phyloP scores from a whole-genome alignment of 1,139 yeast species.

The Suhomyces panamericanus region DNA sequence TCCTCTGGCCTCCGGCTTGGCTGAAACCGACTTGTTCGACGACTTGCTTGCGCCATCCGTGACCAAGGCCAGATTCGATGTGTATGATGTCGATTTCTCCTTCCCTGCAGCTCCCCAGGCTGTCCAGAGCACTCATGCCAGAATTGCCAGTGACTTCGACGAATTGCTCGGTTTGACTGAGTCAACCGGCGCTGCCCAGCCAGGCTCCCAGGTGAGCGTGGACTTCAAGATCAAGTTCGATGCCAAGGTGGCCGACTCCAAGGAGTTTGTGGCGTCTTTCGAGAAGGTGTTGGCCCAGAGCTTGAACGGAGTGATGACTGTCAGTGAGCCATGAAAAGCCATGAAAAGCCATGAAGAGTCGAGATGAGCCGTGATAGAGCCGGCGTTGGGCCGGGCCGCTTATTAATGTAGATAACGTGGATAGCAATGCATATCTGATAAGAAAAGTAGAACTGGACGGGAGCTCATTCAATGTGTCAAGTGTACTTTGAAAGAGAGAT shows the following conservation, averaged over 20 bases:
- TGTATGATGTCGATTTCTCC: conserved; percentile 33
- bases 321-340: conserved; percentile 6
- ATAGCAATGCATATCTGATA: neutral
- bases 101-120: conserved; percentile 18
- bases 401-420: neutral
- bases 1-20: conserved; percentile 26
- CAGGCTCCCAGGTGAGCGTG: conserved; percentile 23
- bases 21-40: conserved; percentile 56
- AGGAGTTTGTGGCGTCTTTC: conserved; percentile 36
- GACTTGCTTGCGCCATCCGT: conserved; percentile 61
- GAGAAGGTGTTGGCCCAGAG: conserved; percentile 29
- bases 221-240: conserved; percentile 47
- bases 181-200: conserved; percentile 1
- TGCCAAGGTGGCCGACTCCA: conserved; percentile 36
- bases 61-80: conserved; percentile 57
- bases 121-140: conserved; percentile 10
- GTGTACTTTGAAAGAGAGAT: no score
- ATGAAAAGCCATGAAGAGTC: no score
- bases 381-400: neutral
- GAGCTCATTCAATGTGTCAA: no score
- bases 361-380: conserved; percentile 5
- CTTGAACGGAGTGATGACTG: conserved; percentile 8
- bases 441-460: no score
- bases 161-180: conserved; percentile 50
- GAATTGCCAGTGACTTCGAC: conserved; percentile 28